phyloP scores from a whole-genome alignment of 345 rosid species.

The Eucalyptus sp. region DNA sequence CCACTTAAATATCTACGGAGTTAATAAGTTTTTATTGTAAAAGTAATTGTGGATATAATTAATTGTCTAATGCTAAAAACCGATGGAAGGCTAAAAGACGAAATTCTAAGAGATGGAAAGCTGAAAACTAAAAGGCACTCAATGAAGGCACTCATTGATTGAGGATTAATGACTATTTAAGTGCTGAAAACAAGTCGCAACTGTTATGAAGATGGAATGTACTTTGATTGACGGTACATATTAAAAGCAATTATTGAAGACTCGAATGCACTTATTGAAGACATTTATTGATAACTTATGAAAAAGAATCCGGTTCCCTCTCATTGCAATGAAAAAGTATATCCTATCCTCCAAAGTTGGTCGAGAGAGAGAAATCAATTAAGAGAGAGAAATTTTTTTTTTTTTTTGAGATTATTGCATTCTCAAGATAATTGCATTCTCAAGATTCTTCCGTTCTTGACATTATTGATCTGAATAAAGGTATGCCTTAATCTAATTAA shows the following conservation, averaged over 20 bases:
- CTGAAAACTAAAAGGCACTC: background rate
- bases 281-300: too few species aligned
- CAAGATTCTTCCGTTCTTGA: rapidly evolving
- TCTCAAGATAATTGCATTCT: background rate
- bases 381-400: too few species aligned
- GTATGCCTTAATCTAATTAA: too few species aligned
- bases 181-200: background rate
- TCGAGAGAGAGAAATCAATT: rapidly evolving
- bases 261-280: too few species aligned
- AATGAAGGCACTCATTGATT: rapidly evolving
- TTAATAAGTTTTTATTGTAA: background rate
- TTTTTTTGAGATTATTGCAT: rapidly evolving
- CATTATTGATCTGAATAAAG: rapidly evolving
- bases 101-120: too few species aligned
- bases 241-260: background rate
- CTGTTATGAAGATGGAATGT: rapidly evolving
- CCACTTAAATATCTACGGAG: background rate
- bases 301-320: rapidly evolving
- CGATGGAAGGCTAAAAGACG: background rate
- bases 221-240: too few species aligned
- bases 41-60: background rate
- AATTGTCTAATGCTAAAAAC: background rate
- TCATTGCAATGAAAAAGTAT: rapidly evolving
- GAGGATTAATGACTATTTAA: background rate
- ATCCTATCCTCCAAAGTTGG: background rate